phyloP scores from a whole-genome alignment of 2,329 filamentous ascomycete genomes.

The Aspergillus awamori region DNA sequence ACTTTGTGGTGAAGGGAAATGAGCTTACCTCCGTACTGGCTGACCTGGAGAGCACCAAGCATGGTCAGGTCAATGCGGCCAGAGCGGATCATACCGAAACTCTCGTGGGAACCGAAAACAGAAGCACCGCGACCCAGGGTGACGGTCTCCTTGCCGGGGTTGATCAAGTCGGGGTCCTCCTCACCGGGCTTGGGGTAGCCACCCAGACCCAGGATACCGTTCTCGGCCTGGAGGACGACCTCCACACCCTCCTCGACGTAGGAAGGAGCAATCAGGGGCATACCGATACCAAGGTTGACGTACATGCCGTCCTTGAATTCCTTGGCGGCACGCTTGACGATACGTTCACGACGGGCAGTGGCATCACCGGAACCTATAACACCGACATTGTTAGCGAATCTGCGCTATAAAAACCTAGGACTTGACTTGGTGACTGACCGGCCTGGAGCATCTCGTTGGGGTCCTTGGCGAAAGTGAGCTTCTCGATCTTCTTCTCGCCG shows the following conservation, averaged over 20 bases:
- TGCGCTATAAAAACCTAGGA: not conserved
- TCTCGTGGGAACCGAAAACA: slow-evolving; percentile 78
- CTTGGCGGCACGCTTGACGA: slow-evolving; percentile 75
- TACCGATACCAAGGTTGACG: slow-evolving; percentile 82
- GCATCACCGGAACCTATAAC: slow-evolving; percentile 55
- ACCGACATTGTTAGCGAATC: slow-evolving; percentile 46
- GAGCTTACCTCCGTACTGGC: slow-evolving; percentile 60
- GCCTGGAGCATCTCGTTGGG: slow-evolving; percentile 50
- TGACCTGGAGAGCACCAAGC: slow-evolving; percentile 80
- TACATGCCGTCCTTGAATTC: slow-evolving; percentile 90
- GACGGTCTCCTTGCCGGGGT: slow-evolving; percentile 86
- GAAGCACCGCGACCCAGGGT: slow-evolving; percentile 75
- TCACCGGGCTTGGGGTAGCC: slow-evolving; percentile 71
- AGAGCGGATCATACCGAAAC: slow-evolving; percentile 84
- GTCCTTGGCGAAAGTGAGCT: slow-evolving; percentile 74
- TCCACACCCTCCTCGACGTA: slow-evolving; percentile 69
- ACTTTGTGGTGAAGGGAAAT: not conserved
- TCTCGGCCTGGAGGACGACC: slow-evolving; percentile 85
- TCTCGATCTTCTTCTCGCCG: slow-evolving; percentile 73
- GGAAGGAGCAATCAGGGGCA: slow-evolving; percentile 78
- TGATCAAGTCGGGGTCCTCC: slow-evolving; percentile 77
- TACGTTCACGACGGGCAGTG: slow-evolving; percentile 75
- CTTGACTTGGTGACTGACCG: slow-evolving; percentile 53
- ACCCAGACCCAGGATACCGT: slow-evolving; percentile 81
- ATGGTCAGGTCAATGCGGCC: slow-evolving; percentile 84